These are phyloP conservation scores for Vitis vinifera DNA, from an alignment of 164 flowering plant genomes.

Conservation along the genomic window ASM3070453v1 NC_081811.1:6138501-6139000, in stretches of 20 bases:
- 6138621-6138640: conserved; percentile 78
- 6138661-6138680: conserved; percentile 7
- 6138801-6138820: conserved; percentile 69
- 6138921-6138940: not conserved
- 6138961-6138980: conserved; percentile 1
- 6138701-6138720: conserved; percentile 36
- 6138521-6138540: conserved; percentile 89
- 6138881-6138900: not conserved
- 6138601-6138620: conserved; percentile 74
- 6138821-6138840: conserved; percentile 96
- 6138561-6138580: conserved; percentile 69
- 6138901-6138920: too few relatives aligned
- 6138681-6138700: conserved; percentile 1
- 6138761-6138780: conserved; percentile 94
- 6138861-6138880: conserved; percentile 67
- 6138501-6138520: conserved; percentile 81
- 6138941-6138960: not conserved
- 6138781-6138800: conserved; percentile 83
- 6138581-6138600: conserved; percentile 60
- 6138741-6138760: conserved; percentile 81
- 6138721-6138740: conserved; percentile 69
- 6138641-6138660: conserved; percentile 1
- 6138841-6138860: conserved; percentile 83
- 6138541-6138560: conserved; percentile 70
- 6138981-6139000: conserved; percentile 9